A percentile compares a stretch with the other conserved stretches of the same genome.
Conservation (phyloP, 768 basidiomycete species). For the Suillus subluteus region DNA sequence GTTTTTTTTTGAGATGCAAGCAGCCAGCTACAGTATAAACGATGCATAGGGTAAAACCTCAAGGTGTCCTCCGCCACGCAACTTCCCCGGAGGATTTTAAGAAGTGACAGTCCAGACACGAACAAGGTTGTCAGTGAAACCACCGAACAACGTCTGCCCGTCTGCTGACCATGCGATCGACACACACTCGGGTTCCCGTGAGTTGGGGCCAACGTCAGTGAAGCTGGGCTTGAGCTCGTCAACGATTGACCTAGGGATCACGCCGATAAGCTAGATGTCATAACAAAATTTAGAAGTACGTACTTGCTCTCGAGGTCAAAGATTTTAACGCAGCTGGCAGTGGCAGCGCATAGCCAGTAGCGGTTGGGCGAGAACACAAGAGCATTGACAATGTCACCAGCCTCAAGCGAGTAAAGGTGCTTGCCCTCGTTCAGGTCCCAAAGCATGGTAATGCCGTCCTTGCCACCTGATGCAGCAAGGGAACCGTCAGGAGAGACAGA, state of each 20-base stretch:
- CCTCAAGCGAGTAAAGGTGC: slow-evolving; percentile 99
- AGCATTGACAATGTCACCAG: slow-evolving; percentile 97
- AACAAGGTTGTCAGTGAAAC: slow-evolving; percentile 93
- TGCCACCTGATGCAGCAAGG: slow-evolving; percentile 97
- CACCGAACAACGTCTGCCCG: slow-evolving; percentile 96
- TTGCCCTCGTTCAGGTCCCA: slow-evolving; percentile 99
- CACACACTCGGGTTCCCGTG: slow-evolving; percentile 87
- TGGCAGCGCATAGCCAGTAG: slow-evolving; percentile 99
- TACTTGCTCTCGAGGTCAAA: slow-evolving; percentile 99
- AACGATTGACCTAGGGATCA: slow-evolving; percentile 78
- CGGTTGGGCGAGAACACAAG: slow-evolving; percentile 99
- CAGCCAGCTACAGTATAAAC: slow-evolving; percentile 29
- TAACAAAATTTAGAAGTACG: slow-evolving; percentile 37
- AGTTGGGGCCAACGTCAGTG: slow-evolving; percentile 69
- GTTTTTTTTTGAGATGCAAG: slow-evolving; percentile 25
- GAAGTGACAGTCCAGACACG: slow-evolving; percentile 87
- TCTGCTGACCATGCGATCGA: slow-evolving; percentile 99
- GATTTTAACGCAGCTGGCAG: slow-evolving; percentile 96
- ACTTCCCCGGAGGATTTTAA: slow-evolving; percentile 35
- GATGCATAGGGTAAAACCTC: slow-evolving; percentile 23
- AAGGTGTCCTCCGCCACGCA: slow-evolving; percentile 19
- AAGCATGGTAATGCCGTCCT: slow-evolving; percentile 99
- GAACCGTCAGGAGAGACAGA: slow-evolving; percentile 99
- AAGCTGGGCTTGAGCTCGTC: slow-evolving; percentile 98
- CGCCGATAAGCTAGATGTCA: slow-evolving; percentile 10